Evolutionary conservation across 2,329 filamentous ascomycete genomes (phyloP).

Genomic region (Verticillium tricorpus): DNA sequence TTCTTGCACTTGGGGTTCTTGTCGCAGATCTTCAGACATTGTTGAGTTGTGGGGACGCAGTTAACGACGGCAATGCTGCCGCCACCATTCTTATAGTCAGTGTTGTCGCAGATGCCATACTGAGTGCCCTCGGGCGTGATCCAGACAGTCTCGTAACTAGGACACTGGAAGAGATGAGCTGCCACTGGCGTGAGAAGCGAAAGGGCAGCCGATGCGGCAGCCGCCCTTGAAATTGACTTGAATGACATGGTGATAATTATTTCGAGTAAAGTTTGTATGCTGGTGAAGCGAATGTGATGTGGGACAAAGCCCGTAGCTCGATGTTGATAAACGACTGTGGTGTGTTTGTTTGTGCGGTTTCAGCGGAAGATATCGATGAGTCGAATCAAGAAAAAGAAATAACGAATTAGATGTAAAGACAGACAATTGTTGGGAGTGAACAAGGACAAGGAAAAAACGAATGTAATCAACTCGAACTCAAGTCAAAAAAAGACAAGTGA

Average conservation of each 20-base stretch:
- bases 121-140: conserved; percentile 7
- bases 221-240: background rate
- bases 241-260: background rate
- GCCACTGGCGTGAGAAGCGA: conserved; percentile 7
- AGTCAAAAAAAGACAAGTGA: background rate
- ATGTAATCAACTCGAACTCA: background rate
- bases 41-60: conserved; percentile 5
- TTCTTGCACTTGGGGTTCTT: conserved; percentile 7
- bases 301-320: background rate
- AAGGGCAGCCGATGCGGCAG: conserved; percentile 4
- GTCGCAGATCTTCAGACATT: conserved; percentile 10
- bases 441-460: background rate
- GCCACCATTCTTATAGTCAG: conserved; percentile 10
- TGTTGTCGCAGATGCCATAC: conserved; percentile 11
- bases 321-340: background rate
- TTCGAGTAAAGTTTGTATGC: background rate
- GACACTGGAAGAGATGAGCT: conserved; percentile 10
- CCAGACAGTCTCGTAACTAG: conserved; percentile 8
- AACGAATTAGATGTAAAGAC: background rate
- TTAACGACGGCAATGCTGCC: conserved; percentile 5
- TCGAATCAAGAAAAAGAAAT: background rate
- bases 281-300: background rate
- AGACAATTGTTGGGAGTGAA: background rate
- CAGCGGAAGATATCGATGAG: background rate
- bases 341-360: background rate